Evolutionary conservation across 2,329 filamentous ascomycete genomes (phyloP), one percentile per base, ranked within the genome.

Genomic region (Aspergillus proliferans): DNA sequence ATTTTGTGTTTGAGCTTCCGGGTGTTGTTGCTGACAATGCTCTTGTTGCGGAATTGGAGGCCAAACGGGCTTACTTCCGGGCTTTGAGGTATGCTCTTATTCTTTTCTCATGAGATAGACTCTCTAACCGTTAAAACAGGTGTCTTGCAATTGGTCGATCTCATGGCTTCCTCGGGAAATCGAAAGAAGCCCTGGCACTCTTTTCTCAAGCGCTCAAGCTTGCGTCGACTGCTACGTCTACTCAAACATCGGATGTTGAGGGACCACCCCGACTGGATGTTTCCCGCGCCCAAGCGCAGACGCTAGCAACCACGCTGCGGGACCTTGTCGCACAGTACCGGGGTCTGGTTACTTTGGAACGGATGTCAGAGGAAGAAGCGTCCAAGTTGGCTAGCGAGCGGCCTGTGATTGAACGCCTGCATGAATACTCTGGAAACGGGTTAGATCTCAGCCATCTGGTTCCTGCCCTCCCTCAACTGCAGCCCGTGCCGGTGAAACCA

Each of bases 401-500:
- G 6, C 87, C 90, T 0, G 72, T 95, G 7, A 78, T 94, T 18
- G 84, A 93, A 64, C 80, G 81, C 21, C 76, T 97, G 43, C 77
- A 83, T 58, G 83, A 87, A 55, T 97, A 91, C 65, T 87, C 88
- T 1, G 71, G 76, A 3, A 80, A 80, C 22, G 82, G 80, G 28
- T 80, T 89, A 8, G 84, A 95, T 65, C 76, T 96, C 22, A 77
- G 77, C 39, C 92, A 92, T 57, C 74, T 98, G 22, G 91, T 97
- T 43, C 81, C 84, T 4, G 96, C 91, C 68, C 93, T 93, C 10
- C 91, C 92, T 1, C 87, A 84, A 64, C 74, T 96, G 57, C 83
- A 88, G 53, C 79, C 86, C 1, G 83, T 97, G 36, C 90, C 93
- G 0, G 86, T 95, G 46, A 98, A 98, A 75, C 93, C 93, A 24